phyloP scores from a whole-genome alignment of 176 grass and related monocot species.

The Eleusine indica region DNA sequence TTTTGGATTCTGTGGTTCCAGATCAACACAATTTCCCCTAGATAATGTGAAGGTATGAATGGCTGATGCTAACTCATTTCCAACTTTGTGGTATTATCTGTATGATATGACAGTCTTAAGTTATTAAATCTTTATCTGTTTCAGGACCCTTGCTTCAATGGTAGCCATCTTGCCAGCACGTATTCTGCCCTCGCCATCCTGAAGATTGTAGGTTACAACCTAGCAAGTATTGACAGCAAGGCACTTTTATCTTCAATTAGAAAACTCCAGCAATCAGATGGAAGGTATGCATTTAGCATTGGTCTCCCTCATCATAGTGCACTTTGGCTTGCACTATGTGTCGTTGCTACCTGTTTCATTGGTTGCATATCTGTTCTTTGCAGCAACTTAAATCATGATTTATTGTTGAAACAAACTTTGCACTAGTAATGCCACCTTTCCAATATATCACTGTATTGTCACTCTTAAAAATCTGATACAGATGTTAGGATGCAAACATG shows the following conservation, averaged over 20 bases:
- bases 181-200: slow-evolving; percentile 84
- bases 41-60: slow-evolving; percentile 34
- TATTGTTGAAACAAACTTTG: slow-evolving; percentile 14
- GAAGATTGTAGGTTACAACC: slow-evolving; percentile 77
- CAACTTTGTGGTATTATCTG: slow-evolving; percentile 21
- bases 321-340: slow-evolving; percentile 8
- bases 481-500: slow-evolving; percentile 28
- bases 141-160: slow-evolving; percentile 64
- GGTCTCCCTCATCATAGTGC: background rate
- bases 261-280: slow-evolving; percentile 82
- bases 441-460: background rate
- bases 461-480: background rate
- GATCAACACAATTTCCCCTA: slow-evolving; percentile 64
- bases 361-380: background rate
- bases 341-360: slow-evolving; percentile 19
- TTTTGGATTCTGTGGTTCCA: slow-evolving; percentile 93
- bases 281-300: slow-evolving; percentile 63
- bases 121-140: slow-evolving; percentile 19
- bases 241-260: slow-evolving; percentile 71
- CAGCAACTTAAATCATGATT: background rate
- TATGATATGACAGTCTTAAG: slow-evolving; percentile 15
- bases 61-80: background rate
- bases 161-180: slow-evolving; percentile 88
- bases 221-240: slow-evolving; percentile 57
- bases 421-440: slow-evolving; percentile 3